These are phyloP conservation scores for Gautieria morchelliformis DNA, from an alignment of 768 basidiomycete species.

Conservation along the genomic window DNA sequence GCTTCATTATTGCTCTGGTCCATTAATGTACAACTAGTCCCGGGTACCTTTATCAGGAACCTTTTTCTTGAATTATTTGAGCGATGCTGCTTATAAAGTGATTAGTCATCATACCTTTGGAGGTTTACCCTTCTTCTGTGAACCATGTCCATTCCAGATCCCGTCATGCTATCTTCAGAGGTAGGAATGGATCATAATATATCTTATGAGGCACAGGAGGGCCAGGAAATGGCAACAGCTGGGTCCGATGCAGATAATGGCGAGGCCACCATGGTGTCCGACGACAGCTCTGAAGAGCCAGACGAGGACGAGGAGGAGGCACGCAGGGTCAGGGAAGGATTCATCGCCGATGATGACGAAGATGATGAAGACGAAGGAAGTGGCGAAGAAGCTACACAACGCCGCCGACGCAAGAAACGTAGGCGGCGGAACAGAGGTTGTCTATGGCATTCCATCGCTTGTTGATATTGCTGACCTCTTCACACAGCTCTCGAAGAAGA, in stretches of 20 bases:
- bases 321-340: slow-evolving; percentile 70
- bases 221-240: slow-evolving; percentile 39
- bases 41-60: too few species aligned
- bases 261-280: slow-evolving; percentile 43
- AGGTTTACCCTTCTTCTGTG: background rate
- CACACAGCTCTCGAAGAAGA: slow-evolving; percentile 16
- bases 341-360: slow-evolving; percentile 89
- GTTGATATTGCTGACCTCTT: background rate
- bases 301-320: slow-evolving; percentile 90
- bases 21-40: too few species aligned
- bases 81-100: too few species aligned
- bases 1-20: too few species aligned
- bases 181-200: too few species aligned
- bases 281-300: slow-evolving; percentile 83
- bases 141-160: background rate
- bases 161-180: too few species aligned
- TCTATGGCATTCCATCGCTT: slow-evolving; percentile 10
- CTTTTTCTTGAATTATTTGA: too few species aligned
- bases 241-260: slow-evolving; percentile 48
- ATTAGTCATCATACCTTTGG: too few species aligned
- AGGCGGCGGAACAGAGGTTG: slow-evolving; percentile 51
- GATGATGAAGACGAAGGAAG: slow-evolving; percentile 70
- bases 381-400: slow-evolving; percentile 40
- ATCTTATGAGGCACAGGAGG: background rate
- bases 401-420: slow-evolving; percentile 52